Conservation (phyloP, 2,329 filamentous ascomycete genomes). For the Kalaharituber pfeilii region DNA sequence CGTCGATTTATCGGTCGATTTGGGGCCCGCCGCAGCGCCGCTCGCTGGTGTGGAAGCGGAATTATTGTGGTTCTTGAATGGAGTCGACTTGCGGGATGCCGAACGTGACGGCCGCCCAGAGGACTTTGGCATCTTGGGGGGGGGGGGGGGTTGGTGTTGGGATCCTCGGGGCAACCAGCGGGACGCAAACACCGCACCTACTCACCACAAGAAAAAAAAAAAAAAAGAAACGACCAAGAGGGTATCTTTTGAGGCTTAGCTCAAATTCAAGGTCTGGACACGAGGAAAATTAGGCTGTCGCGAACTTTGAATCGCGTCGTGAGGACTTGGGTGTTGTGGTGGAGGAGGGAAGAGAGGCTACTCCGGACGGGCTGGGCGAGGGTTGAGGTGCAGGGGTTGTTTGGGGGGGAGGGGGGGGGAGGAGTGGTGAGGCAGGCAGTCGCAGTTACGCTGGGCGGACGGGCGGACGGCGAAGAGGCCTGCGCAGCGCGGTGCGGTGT, state of each 20-base stretch:
- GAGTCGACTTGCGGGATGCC: constrained; percentile 1
- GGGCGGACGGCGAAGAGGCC: not conserved
- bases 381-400: not conserved
- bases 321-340: not conserved
- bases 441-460: not conserved
- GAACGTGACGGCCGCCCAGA: constrained; percentile 2
- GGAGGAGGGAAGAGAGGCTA: not conserved
- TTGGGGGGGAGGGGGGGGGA: not conserved
- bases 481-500: not conserved
- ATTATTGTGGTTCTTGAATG: not conserved
- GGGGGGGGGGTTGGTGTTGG: not conserved
- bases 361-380: not conserved
- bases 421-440: not conserved
- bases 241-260: not conserved
- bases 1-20: not conserved
- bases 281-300: not conserved
- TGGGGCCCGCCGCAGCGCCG: not conserved
- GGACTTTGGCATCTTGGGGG: not conserved
- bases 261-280: not conserved
- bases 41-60: not conserved
- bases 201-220: not conserved
- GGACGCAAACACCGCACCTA: not conserved
- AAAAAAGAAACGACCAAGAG: not conserved
- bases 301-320: not conserved
- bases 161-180: not conserved